Evolutionary conservation across 139 green algal species (phyloP).

Genomic region (Ettlia oleoabundans): DNA sequence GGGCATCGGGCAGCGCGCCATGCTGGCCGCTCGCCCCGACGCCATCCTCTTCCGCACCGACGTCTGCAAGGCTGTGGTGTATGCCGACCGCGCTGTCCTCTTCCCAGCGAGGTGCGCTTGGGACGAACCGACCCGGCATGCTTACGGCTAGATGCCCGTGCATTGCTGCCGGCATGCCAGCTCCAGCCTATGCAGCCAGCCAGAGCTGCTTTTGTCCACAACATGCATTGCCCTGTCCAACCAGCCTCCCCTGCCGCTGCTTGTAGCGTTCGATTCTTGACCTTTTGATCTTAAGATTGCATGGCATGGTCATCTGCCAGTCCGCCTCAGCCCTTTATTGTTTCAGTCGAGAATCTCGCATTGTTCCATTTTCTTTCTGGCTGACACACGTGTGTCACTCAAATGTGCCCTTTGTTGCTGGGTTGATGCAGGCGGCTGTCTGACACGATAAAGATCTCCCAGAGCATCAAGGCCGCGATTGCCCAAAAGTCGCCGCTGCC

Average conservation of each 20-base stretch:
- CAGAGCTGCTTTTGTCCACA: too few relatives aligned
- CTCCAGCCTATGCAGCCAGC: not conserved
- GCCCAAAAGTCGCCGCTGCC: conserved; percentile 27
- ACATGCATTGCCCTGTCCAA: too few relatives aligned
- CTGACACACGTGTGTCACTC: too few relatives aligned
- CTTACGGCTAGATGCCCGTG: not conserved
- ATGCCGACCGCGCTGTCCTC: conserved; percentile 49
- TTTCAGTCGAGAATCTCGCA: too few relatives aligned
- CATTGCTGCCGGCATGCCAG: not conserved
- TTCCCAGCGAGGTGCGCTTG: conserved; percentile 47
- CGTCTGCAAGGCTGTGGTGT: conserved; percentile 48
- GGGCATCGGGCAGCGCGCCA: conserved; percentile 28
- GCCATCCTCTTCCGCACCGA: conserved; percentile 58
- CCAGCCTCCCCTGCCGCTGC: too few relatives aligned
- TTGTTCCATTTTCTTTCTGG: too few relatives aligned
- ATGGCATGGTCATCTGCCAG: too few relatives aligned
- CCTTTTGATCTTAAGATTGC: too few relatives aligned
- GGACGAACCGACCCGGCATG: not conserved
- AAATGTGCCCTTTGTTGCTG: too few relatives aligned
- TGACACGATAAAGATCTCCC: conserved; percentile 53
- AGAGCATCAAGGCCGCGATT: conserved; percentile 46
- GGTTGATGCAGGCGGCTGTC: conserved; percentile 26
- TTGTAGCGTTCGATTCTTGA: too few relatives aligned
- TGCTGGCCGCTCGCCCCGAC: conserved; percentile 28
- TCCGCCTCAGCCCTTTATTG: too few relatives aligned